Base-by-base conservation (phyloP, 2,329 filamentous ascomycete genomes). In the Phaeophleospora eucalypticola region DNA sequence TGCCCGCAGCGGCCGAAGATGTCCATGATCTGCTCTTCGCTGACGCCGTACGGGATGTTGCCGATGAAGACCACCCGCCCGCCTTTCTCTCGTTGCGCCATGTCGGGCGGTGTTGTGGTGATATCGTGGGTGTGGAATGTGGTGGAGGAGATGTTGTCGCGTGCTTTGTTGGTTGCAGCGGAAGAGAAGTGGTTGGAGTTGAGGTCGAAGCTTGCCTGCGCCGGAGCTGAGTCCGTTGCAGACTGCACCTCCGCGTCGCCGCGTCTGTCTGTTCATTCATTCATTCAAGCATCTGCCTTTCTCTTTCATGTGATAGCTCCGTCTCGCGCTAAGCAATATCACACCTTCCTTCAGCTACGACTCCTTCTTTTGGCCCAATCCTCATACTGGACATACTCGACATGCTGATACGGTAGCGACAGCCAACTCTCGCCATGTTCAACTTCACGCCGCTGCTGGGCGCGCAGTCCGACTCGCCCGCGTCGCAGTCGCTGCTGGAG, bases 401-500 rank as follows among this genome's bases (percentile, higher is more conserved):
- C 24, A 29, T 29, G 24, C 24, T 12, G 24, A 12, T 29, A 29
- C 24, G 24, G 24, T 29, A 29, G 24, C 24, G 29, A 34, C 9
- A 10, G n/a, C 43, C n/a, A n/a, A n/a, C n/a, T n/a, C n/a, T n/a
- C n/a, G n/a, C n/a, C 61, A 98, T 98, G 93, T 97, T 98, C 76
- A 95, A 86, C 57, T 96, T 97, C 71, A 94, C 87, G 63, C 84
- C 93, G 38, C 77, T 98, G 48, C 84, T 95, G 59, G 93, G 93
- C 65, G 91, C 93, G 51, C 88, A 94, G 63, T 90, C 88, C 42
- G 81, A 86, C 57, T 93, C 89, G 38, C 77, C 83, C 48, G 90
- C 91, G 36, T 94, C 89, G 54, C 89, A 96, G 68, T 97, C 93
- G n/a, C 81, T 98, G 29, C 76, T 98, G 39, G 91, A 97, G 73